Conservation (phyloP, 139 green algal species). For the Gonium pectorale region DNA sequence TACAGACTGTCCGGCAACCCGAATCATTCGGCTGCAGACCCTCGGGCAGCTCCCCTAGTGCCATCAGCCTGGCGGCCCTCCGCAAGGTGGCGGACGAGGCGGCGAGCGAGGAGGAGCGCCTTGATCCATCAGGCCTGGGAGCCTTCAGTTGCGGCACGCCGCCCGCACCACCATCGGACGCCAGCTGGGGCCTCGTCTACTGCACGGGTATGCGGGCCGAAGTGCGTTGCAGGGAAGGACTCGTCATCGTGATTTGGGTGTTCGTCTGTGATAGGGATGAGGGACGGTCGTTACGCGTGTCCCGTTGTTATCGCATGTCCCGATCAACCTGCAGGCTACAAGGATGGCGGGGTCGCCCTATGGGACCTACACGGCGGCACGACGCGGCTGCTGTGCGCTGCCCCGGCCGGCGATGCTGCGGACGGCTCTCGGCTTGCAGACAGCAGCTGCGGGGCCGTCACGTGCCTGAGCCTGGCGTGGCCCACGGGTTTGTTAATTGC, state of each 20-base stretch:
- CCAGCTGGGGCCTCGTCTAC: conserved; percentile 19
- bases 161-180: not conserved
- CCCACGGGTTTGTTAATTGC: conserved; percentile 56
- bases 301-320: too few relatives aligned
- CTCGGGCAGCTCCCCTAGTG: not conserved
- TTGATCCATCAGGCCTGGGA: not conserved
- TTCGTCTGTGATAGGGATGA: too few relatives aligned
- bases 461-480: conserved; percentile 54
- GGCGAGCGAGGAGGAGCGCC: not conserved
- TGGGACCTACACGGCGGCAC: conserved; percentile 55
- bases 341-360: conserved; percentile 57
- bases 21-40: too few relatives aligned
- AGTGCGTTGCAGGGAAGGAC: not conserved
- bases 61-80: conserved; percentile 20
- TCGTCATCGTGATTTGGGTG: too few relatives aligned
- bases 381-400: conserved; percentile 46
- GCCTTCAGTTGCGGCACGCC: conserved; percentile 16
- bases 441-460: conserved; percentile 34
- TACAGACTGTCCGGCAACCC: too few relatives aligned
- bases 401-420: conserved; percentile 5
- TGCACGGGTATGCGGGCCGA: conserved; percentile 10
- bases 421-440: not conserved
- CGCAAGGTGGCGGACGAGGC: conserved; percentile 17
- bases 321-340: conserved; percentile 48
- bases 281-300: too few relatives aligned